Percentiles rank a stretch among this genome's conserved stretches.
Conservation (phyloP, 306 rosid genomes). For the Cicer pinnatifidum region DNA sequence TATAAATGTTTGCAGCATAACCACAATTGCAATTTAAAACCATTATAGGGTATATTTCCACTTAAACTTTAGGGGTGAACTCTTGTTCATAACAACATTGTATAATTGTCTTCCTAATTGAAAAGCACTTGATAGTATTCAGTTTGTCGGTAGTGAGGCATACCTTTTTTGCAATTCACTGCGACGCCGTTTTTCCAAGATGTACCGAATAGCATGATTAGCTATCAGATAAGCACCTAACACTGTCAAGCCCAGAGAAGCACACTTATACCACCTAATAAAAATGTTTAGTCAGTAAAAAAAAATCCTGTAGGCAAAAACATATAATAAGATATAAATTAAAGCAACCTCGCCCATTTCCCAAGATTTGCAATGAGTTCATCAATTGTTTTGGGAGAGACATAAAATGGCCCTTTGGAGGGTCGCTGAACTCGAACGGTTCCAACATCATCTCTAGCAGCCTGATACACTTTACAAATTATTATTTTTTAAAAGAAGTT, state of each 20-base stretch:
- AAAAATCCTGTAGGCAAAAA: slow-evolving; percentile 21
- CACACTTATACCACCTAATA: slow-evolving; percentile 89
- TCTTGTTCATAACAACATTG: slow-evolving; percentile 29
- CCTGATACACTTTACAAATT: slow-evolving; percentile 56
- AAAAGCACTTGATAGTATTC: slow-evolving; percentile 14
- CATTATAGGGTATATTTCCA: slow-evolving; percentile 21
- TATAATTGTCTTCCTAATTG: slow-evolving; percentile 7
- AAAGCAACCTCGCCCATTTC: slow-evolving; percentile 91
- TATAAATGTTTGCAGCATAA: no score
- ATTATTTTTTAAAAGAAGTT: slow-evolving; percentile 28
- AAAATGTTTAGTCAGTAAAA: slow-evolving; percentile 41
- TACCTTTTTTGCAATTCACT: slow-evolving; percentile 75
- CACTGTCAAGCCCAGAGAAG: slow-evolving; percentile 78
- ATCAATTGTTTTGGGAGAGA: slow-evolving; percentile 85
- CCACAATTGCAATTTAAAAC: no score
- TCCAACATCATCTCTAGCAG: slow-evolving; percentile 93
- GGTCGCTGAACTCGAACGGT: slow-evolving; percentile 85
- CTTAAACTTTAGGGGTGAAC: slow-evolving; percentile 19
- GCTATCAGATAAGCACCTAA: slow-evolving; percentile 86
- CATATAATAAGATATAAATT: slow-evolving; percentile 8
- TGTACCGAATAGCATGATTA: slow-evolving; percentile 70
- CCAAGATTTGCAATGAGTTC: slow-evolving; percentile 93
- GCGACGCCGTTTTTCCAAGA: slow-evolving; percentile 76
- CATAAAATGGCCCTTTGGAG: slow-evolving; percentile 93
- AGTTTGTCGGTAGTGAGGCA: slow-evolving; percentile 26